Evolutionary conservation across 2,329 filamentous ascomycete genomes (phyloP), one percentile per base, ranked within the genome.

Genomic region (Helotiales sp.): DNA sequence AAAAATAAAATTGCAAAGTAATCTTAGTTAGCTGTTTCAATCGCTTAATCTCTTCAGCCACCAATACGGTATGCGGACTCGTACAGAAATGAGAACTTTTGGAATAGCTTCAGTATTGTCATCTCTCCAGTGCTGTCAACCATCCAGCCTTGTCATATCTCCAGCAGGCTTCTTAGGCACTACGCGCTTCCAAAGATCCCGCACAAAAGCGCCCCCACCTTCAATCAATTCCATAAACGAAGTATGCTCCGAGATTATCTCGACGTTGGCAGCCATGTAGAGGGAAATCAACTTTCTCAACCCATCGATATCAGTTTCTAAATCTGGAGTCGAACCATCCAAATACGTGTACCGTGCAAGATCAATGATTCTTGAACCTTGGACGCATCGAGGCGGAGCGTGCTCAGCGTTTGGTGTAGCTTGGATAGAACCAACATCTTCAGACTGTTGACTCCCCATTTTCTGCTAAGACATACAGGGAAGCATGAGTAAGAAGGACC

Each of bases 151-250:
- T 52, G 19, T 52, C 15, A 52, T 61, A 38, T 58, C 31, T 46
- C 54, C 15, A 61, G 50, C 19, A 57, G 60, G 54, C 54, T 59
- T 54, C 53, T 54, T 63, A 55, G 56, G 51, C 47, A 61, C 48
- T 61, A 59, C 55, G 53, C 54, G 48, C 61, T 58, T 63, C 55
- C 27, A 63, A 61, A 63, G 53, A 61, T 63, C 59, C 54, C 54
- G 54, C 25, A 59, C 33, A 59, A 63, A 63, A 36, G 59, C 47
- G 46, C 59, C 47, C 46, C 56, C 38, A 59, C 52, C 56, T 48
- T 61, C 24, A 61, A 63, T 55, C 42, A 63, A 61, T 46, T 52
- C 57, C 33, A 59, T 58, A 60, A 60, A 62, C 42, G 22, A 60
- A 48, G 42, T 58, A 54, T 60, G 34, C 52, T 62, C 55, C 42